Evolutionary conservation across 2,329 filamentous ascomycete species (phyloP), one percentile per base, ranked within the genome.

Genomic region (Fonsecaea nubica): DNA sequence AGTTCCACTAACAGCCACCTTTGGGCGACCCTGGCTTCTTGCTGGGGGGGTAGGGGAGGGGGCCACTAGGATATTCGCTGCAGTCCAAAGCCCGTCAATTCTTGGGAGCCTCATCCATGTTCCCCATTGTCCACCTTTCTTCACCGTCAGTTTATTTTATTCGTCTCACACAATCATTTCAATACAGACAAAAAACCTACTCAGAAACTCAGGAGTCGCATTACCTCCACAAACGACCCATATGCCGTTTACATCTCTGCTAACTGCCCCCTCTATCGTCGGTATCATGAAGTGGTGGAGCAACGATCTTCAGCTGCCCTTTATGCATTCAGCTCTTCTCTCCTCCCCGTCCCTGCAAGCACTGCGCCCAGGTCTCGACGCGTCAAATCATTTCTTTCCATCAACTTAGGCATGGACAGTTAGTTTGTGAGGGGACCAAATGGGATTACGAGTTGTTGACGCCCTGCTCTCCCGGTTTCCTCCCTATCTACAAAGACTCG

Each of bases 301-400:
- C 35, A 18, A 13, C 38, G 36, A 38, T 38, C 8, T 61, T 54
- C 50, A 50, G 15, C 50, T 42, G 18, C 40, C 45, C 35, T 50
- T 15, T n/a, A n/a, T n/a, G 12, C 9, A 35, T 45, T 57, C 58
- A 58, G 50, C 18, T 40, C 35, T 38, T 10, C 18, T 25, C 1
- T 25, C 8, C 25, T n/a, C n/a, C 52, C 8, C 42, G 45, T 40
- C 42, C 30, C 52, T 53, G 53, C 63, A 62, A 33, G 38, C 30
- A 50, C 63, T 66, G 63, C 63, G 63, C 63, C 56, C 58, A 25
- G 18, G 42, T 62, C 53, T 48, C 25, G 40, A 62, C 58, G 58
- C 58, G 63, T 66, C 63, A 66, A 66, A 66, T 62, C 54, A 52
- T 58, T 58, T 61, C 63, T 50, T 65, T 25, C 52, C 38, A 62